These are phyloP conservation scores for Yarrowia porcina DNA, from an alignment of 805 yeast species.

Conservation along the genomic window DNA sequence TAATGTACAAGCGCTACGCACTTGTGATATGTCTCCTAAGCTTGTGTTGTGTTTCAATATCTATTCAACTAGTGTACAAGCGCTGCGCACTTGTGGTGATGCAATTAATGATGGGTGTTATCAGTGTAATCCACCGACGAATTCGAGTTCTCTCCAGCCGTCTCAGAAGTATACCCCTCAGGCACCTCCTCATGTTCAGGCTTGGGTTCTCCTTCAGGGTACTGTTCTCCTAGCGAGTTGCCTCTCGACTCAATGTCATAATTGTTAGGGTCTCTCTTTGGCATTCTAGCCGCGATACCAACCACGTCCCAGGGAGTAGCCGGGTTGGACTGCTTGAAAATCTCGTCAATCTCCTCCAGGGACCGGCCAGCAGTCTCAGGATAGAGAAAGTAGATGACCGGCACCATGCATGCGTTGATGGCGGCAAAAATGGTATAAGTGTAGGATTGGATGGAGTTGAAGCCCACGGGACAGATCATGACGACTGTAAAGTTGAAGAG, in stretches of 20 bases:
- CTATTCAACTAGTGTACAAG: too few relatives aligned
- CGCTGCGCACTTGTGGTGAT: too few relatives aligned
- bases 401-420: conserved; percentile 23
- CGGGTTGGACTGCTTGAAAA: conserved; percentile 34
- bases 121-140: not conserved
- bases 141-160: conserved; percentile 1
- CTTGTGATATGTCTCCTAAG: too few relatives aligned
- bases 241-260: conserved; percentile 20
- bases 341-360: conserved; percentile 24
- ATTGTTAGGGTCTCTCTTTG: conserved; percentile 28
- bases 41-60: too few relatives aligned
- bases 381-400: conserved; percentile 18
- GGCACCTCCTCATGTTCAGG: conserved; percentile 19
- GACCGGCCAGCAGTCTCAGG: conserved; percentile 26
- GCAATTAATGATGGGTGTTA: conserved; percentile 9
- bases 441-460: conserved; percentile 18
- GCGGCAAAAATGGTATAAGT: conserved; percentile 21
- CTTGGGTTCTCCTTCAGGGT: conserved; percentile 16
- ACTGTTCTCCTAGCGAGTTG: conserved; percentile 7
- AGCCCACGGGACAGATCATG: conserved; percentile 22
- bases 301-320: conserved; percentile 47
- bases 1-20: too few relatives aligned
- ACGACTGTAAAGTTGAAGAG: conserved; percentile 15
- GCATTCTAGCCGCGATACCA: conserved; percentile 38
- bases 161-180: conserved; percentile 8